A percentile compares a stretch with the other conserved stretches of the same genome.
Evolutionary conservation across 257 asterid genomes (phyloP).

Genomic region (Anisodus tanguticus): DNA sequence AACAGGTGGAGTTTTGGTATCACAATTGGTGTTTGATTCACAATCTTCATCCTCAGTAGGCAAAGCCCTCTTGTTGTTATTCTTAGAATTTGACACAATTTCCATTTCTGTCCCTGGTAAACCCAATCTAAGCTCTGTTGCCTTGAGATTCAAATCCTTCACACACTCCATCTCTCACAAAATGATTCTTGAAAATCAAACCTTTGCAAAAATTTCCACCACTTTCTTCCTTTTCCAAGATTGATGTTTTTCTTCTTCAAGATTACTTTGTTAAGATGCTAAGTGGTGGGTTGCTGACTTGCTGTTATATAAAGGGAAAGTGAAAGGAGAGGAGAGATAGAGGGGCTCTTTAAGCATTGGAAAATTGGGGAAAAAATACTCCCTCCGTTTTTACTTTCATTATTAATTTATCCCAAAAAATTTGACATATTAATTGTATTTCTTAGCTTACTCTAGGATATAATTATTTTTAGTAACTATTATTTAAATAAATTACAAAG

Average conservation of each 20-base stretch:
- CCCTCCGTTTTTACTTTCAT: too few relatives aligned
- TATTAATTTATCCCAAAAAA: too few relatives aligned
- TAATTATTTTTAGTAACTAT: too few relatives aligned
- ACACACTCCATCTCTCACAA: conserved; percentile 36
- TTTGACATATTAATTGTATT: too few relatives aligned
- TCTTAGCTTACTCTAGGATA: too few relatives aligned
- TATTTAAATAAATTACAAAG: too few relatives aligned
- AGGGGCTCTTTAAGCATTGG: not conserved
- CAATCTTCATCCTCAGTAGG: conserved; percentile 42
- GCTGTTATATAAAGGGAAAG: conserved; percentile 9
- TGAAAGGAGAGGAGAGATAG: not conserved
- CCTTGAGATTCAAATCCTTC: conserved; percentile 50
- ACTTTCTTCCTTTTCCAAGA: not conserved
- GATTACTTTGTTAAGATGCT: not conserved
- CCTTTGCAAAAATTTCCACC: too few relatives aligned
- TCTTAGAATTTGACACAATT: conserved; percentile 30
- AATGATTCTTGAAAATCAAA: conserved; percentile 19
- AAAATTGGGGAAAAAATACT: not conserved
- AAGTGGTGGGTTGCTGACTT: not conserved
- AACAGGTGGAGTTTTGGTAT: conserved; percentile 47
- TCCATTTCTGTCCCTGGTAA: conserved; percentile 54
- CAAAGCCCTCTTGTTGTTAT: conserved; percentile 57
- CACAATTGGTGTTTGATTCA: conserved; percentile 38
- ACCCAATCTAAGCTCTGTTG: conserved; percentile 65
- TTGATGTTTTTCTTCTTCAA: not conserved